Conservation (phyloP, 345 rosid species). For the Citrus reticulata region DNA sequence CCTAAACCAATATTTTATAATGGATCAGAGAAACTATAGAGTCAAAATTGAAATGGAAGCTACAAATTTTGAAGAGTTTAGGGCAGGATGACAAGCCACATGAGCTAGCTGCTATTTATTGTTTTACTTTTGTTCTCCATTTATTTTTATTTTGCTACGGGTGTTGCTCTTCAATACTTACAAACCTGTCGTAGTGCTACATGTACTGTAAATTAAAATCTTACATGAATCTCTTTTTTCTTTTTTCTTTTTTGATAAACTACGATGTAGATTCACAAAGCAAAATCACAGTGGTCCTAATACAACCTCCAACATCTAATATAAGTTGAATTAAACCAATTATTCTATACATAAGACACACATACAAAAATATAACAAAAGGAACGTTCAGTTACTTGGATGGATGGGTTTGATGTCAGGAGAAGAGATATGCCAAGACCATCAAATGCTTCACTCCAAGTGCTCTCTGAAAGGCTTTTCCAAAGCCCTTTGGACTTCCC, state of each 20-base stretch:
- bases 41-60: neutral
- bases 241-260: no score
- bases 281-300: neutral
- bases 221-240: no score
- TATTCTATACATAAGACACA: neutral
- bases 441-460: conserved; percentile 77
- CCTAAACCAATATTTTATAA: neutral
- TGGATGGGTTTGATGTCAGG: conserved; percentile 87
- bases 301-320: neutral
- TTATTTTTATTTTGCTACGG: neutral
- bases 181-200: neutral
- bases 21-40: neutral
- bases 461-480: conserved; percentile 65
- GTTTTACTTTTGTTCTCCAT: neutral
- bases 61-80: neutral
- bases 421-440: conserved; percentile 93
- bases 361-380: neutral
- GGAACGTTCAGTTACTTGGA: conserved; percentile 54
- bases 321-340: neutral
- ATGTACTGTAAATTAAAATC: neutral
- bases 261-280: neutral
- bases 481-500: conserved; percentile 94
- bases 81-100: neutral
- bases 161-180: neutral
- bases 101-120: neutral